A percentile compares a stretch with the other conserved stretches of the same genome.
Conservation (phyloP, 2,329 filamentous ascomycete species). For the Cercospora citrullina region DNA sequence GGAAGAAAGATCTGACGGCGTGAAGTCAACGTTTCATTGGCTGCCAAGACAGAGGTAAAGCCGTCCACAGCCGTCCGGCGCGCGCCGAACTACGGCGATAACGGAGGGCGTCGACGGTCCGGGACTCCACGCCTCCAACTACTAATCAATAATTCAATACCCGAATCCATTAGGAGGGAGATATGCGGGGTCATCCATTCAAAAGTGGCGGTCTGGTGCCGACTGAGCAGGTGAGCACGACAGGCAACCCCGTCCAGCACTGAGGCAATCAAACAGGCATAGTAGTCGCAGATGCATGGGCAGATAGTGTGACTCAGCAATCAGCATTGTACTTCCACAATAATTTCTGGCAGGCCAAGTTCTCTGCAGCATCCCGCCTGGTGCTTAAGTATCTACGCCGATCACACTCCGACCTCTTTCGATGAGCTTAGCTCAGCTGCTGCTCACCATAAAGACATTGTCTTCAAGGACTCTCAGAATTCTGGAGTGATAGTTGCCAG, state of each 20-base stretch:
- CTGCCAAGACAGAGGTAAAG: background rate
- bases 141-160: background rate
- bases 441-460: background rate
- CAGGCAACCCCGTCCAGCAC: background rate
- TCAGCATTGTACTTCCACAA: background rate
- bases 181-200: background rate
- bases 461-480: background rate
- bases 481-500: background rate
- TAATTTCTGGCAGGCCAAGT: background rate
- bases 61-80: background rate
- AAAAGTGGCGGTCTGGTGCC: background rate
- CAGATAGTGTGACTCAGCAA: background rate
- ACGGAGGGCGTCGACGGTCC: too few relatives aligned
- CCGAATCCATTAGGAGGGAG: background rate
- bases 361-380: background rate
- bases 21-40: background rate
- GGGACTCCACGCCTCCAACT: too few relatives aligned
- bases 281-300: background rate
- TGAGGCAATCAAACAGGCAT: background rate
- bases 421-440: background rate
- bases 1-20: background rate
- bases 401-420: background rate
- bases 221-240: background rate
- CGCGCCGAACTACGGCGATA: background rate
- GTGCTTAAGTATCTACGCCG: background rate